Conservation (phyloP, 768 basidiomycete genomes). For the Lyophyllum atratum region DNA sequence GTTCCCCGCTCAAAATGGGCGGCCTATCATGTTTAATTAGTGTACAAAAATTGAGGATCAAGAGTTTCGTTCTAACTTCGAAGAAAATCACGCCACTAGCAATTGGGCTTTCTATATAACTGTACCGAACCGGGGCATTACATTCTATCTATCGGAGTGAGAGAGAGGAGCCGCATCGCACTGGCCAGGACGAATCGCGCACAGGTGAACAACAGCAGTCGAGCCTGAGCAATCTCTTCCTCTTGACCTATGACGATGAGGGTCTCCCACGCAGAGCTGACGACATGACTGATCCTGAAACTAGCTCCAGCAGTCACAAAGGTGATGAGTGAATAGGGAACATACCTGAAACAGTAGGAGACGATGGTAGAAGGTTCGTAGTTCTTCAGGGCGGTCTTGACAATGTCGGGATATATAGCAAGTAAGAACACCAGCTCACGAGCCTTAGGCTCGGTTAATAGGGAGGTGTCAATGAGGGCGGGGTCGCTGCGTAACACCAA, state of each 20-base stretch:
- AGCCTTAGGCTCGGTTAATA: slow-evolving; percentile 7
- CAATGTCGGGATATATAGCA: slow-evolving; percentile 11
- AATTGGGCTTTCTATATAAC: neutral
- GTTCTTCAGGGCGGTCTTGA: slow-evolving; percentile 6
- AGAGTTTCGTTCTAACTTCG: neutral
- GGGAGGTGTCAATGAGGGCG: slow-evolving; percentile 5
- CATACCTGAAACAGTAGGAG: slow-evolving; percentile 2
- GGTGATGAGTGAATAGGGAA: neutral
- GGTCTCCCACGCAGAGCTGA: neutral
- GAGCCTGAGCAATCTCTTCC: slow-evolving; percentile 9
- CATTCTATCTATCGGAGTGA: slow-evolving; percentile 11
- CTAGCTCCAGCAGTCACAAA: neutral
- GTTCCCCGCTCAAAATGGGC: no score
- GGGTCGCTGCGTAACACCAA: slow-evolving; percentile 2
- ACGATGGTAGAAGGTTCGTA: slow-evolving; percentile 8
- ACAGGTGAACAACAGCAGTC: slow-evolving; percentile 6
- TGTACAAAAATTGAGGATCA: neutral
- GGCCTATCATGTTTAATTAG: no score
- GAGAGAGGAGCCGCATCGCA: slow-evolving; percentile 6
- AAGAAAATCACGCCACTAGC: neutral
- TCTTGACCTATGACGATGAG: slow-evolving; percentile 10
- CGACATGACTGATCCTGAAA: slow-evolving; percentile 2
- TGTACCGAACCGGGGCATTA: neutral
- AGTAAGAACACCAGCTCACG: slow-evolving; percentile 11
- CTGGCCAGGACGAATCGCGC: slow-evolving; percentile 6